Base-by-base conservation (phyloP, 768 basidiomycete genomes). In the Exidia glandulosa region DNA sequence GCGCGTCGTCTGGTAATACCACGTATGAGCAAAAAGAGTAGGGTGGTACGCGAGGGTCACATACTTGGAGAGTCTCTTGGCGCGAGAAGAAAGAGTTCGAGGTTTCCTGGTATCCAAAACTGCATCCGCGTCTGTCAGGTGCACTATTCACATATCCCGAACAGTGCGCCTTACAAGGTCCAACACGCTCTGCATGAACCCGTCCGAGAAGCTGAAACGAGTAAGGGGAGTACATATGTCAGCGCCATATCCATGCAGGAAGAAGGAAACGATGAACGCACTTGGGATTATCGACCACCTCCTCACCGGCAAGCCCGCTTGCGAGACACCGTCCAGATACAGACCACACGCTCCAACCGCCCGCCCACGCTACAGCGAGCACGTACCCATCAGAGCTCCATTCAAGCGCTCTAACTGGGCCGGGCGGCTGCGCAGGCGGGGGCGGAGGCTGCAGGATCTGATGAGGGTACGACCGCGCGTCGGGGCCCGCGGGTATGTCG, bases 331-430 rank as follows among this genome's bases (percentile, higher is more conserved):
- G 79, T 5, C 95, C 95, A 13, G 90, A 88, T 12, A 93, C 85
- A 68, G 87, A 93, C 74, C 93, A 89, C 4, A 95, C 79, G 2
- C 85, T 90, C 94, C 94, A 98, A 6, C 92, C 94, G 58, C 80
- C 72, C 62, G 84, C 79, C 88, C 92, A 96, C 0, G 92, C 95
- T 2, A 93, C 92, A 33, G 94, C 94, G 12, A 99, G 76, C 5
- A 90, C 91, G 72, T 94, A 94, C 2, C 95, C 95, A 71, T 99
- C 96, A 0, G 90, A 90, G 57, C 90, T 94, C 95, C 94, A 97
- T 65, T 92, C 84, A 70, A 95, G 77, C 12, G 81, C 70, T 61
- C 71, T 80, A 3, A 92, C 83, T 41, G 79, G 72, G 1, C 90
- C 90, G 3, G 77, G 81, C 27, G 70, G 67, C 7, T 78, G 76